These are phyloP conservation scores for Helenozyma rhizophorensis DNA, from an alignment of 805 yeast genomes.

Conservation along the genomic window DNA sequence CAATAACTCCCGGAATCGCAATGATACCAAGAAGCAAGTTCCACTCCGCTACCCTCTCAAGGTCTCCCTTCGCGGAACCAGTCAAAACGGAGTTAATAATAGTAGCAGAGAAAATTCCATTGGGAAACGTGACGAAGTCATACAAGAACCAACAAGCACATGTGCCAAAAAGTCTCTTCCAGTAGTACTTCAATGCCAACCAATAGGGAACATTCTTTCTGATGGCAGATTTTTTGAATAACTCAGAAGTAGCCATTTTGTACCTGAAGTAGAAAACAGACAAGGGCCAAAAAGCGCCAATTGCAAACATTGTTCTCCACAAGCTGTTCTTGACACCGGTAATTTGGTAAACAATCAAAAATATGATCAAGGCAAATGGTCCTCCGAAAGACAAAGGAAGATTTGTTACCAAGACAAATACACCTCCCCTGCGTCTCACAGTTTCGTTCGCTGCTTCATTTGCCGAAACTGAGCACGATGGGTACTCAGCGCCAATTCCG, in stretches of 20 bases:
- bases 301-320: conserved; percentile 68
- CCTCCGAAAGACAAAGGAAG: conserved; percentile 73
- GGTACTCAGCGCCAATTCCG: conserved; percentile 77
- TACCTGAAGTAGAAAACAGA: conserved; percentile 67
- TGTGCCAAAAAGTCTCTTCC: conserved; percentile 66
- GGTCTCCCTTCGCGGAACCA: conserved; percentile 25
- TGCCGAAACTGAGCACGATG: conserved; percentile 64
- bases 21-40: conserved; percentile 59
- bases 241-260: conserved; percentile 62
- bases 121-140: conserved; percentile 79
- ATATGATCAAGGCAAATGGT: conserved; percentile 67
- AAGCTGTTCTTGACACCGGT: conserved; percentile 46
- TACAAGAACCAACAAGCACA: conserved; percentile 76
- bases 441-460: conserved; percentile 73
- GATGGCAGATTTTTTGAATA: conserved; percentile 63
- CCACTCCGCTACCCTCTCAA: conserved; percentile 69
- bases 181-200: conserved; percentile 60
- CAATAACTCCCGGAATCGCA: conserved; percentile 67
- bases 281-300: conserved; percentile 66
- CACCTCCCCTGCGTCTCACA: conserved; percentile 58
- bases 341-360: conserved; percentile 62
- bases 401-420: conserved; percentile 64
- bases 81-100: conserved; percentile 52
- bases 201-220: conserved; percentile 47
- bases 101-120: conserved; percentile 63